These are phyloP conservation scores for Spatholobus suberectus DNA, from an alignment of 306 rosid genomes.

Conservation along the genomic window DNA sequence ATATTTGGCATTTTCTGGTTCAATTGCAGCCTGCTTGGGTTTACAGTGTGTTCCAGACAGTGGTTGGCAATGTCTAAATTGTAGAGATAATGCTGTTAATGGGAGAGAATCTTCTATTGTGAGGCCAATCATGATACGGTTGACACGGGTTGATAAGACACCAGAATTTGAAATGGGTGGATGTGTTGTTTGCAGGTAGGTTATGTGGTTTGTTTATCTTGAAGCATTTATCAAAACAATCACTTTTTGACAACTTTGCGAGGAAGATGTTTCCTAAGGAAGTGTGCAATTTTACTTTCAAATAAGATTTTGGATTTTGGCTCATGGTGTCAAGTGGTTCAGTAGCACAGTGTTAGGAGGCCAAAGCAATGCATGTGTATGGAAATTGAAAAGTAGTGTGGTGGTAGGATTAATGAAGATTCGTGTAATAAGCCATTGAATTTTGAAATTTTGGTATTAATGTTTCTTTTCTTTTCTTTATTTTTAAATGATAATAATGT, in stretches of 20 bases:
- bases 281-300: background rate
- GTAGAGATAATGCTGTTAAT: constrained; percentile 71
- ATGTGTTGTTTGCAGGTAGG: constrained; percentile 96
- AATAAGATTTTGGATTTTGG: constrained; percentile 31
- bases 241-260: background rate
- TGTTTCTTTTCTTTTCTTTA: background rate
- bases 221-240: background rate
- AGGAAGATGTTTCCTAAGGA: background rate
- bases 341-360: constrained; percentile 30
- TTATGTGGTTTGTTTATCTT: constrained; percentile 39
- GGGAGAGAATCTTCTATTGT: constrained; percentile 62
- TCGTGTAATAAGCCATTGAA: background rate
- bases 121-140: constrained; percentile 84
- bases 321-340: constrained; percentile 14
- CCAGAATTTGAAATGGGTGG: constrained; percentile 95
- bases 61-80: constrained; percentile 85
- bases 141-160: constrained; percentile 82
- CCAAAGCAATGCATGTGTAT: constrained; percentile 16
- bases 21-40: constrained; percentile 86
- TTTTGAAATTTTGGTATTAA: background rate
- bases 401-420: constrained; percentile 4
- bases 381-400: background rate
- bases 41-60: constrained; percentile 66
- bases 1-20: constrained; percentile 30
- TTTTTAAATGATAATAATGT: background rate